Evolutionary conservation across 176 grass and related monocot genomes (phyloP).

Genomic region (Thalia dealbata): DNA sequence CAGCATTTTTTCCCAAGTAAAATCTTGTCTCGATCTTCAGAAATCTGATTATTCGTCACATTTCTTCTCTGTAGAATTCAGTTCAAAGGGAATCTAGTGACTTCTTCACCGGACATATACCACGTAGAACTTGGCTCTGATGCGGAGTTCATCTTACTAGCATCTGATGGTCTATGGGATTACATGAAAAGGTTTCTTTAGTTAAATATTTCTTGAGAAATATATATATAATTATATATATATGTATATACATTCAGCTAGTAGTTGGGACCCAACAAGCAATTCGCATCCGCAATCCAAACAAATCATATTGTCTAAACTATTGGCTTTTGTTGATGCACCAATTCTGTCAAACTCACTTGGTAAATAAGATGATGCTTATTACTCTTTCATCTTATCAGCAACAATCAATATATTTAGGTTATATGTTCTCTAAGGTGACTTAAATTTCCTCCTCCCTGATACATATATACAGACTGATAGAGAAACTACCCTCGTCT

Average conservation of each 20-base stretch:
- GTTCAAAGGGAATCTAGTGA: constrained; percentile 65
- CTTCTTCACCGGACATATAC: constrained; percentile 64
- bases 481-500: neutral
- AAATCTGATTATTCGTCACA: neutral
- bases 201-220: neutral
- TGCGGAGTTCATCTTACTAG: constrained; percentile 72
- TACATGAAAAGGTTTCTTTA: constrained; percentile 69
- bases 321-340: neutral
- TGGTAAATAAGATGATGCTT: too few relatives aligned
- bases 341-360: too few relatives aligned
- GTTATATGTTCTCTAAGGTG: neutral
- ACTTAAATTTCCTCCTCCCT: neutral
- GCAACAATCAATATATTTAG: too few relatives aligned
- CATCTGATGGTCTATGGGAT: constrained; percentile 95
- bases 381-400: too few relatives aligned
- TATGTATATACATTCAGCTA: too few relatives aligned
- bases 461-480: neutral
- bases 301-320: neutral
- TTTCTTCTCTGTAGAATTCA: constrained; percentile 50
- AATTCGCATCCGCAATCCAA: neutral
- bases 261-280: neutral
- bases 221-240: neutral
- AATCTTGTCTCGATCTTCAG: neutral
- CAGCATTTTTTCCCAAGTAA: neutral
- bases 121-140: constrained; percentile 68